Evolutionary conservation across 208 protist genomes (phyloP).

Genomic region (Acanthamoeba sp.): DNA sequence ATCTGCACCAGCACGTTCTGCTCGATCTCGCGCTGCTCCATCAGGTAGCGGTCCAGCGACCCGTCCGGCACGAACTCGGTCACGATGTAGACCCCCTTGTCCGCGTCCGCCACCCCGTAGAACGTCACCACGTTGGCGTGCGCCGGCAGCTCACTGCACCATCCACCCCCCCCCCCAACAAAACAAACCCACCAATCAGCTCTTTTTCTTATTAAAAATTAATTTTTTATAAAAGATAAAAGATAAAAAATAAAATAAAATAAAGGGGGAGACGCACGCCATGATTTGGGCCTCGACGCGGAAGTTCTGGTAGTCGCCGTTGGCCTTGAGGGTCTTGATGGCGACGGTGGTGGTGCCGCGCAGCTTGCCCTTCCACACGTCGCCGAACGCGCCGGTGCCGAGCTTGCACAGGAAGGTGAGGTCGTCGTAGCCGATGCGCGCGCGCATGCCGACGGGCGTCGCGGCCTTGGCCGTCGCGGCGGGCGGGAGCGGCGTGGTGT

Average conservation of each 20-base stretch:
- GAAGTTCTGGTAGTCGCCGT: background rate
- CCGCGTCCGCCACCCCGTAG: constrained; percentile 46
- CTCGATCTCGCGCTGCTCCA: constrained; percentile 30
- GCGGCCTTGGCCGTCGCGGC: background rate
- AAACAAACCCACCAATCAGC: background rate
- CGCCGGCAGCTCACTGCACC: constrained; percentile 19
- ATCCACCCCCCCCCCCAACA: background rate
- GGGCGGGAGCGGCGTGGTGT: background rate
- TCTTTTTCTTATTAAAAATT: too few relatives aligned
- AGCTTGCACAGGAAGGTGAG: background rate
- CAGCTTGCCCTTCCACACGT: background rate
- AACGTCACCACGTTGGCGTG: constrained; percentile 72
- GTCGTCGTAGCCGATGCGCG: constrained; percentile 32
- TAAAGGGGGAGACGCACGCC: too few relatives aligned
- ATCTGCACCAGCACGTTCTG: constrained; percentile 35
- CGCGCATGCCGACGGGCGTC: too few relatives aligned
- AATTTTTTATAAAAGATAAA: too few relatives aligned
- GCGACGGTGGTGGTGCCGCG: constrained; percentile 1
- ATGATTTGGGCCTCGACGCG: constrained; percentile 13
- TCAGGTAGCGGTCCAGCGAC: constrained; percentile 46
- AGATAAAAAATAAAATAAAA: too few relatives aligned
- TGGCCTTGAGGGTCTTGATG: background rate
- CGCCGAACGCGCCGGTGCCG: constrained; percentile 11
- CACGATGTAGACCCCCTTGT: constrained; percentile 47
- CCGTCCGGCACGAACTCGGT: constrained; percentile 70